Evolutionary conservation across 768 basidiomycete species (phyloP).

Genomic region (Tubosaeta brunneosetosa): DNA sequence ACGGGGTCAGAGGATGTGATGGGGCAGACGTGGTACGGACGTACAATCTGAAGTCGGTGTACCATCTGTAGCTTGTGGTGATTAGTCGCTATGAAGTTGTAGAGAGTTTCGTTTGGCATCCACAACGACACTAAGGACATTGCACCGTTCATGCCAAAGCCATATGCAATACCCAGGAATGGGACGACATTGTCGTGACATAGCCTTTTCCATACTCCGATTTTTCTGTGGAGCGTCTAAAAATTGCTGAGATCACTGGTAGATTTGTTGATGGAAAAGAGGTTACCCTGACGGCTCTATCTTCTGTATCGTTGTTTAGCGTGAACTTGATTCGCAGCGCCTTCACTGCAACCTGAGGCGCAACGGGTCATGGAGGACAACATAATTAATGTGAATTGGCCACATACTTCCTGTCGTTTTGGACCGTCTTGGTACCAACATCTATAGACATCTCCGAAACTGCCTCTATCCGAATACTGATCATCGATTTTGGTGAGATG

Average conservation of each 20-base stretch:
- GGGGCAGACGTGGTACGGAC: constrained; percentile 7
- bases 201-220: constrained; percentile 27
- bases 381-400: not conserved
- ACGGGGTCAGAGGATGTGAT: constrained; percentile 16
- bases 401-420: too few species aligned
- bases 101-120: constrained; percentile 27
- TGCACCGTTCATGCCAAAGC: constrained; percentile 21
- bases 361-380: too few species aligned
- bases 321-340: constrained; percentile 8
- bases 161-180: constrained; percentile 22
- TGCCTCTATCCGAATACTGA: constrained; percentile 6
- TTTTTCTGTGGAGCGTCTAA: constrained; percentile 25
- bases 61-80: too few species aligned
- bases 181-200: constrained; percentile 26
- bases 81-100: constrained; percentile 10
- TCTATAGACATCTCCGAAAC: constrained; percentile 14
- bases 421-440: constrained; percentile 2
- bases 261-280: too few species aligned
- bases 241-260: accelerated
- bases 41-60: constrained; percentile 13
- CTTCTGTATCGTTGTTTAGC: not conserved
- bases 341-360: constrained; percentile 20
- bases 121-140: constrained; percentile 29
- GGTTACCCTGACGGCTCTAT: not conserved
- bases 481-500: not conserved